Evolutionary conservation across 805 yeast genomes (phyloP), one percentile per base, ranked within the genome.

Genomic region (Brettanomyces bruxellensis): DNA sequence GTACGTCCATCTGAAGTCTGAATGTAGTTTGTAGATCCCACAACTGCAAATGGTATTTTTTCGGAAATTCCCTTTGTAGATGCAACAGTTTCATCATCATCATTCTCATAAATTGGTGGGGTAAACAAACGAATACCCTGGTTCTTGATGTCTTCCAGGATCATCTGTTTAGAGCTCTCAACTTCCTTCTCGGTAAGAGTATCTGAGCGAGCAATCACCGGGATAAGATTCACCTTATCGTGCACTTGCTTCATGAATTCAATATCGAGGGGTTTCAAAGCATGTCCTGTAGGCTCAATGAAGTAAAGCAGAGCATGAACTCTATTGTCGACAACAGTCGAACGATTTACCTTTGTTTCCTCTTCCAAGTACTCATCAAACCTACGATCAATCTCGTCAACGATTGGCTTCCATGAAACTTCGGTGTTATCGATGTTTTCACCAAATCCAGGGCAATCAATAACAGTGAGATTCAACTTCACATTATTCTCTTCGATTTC

Each of bases 281-380:
- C 79, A 68, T 93, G 99, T 50, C 96, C 98, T 25, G 97, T 90
- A 55, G 99, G 99, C 68, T 91, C 96, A 59, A 93, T 86, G 58
- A 93, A 91, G 68, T 90, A 93, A 52, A 93, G 69, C 62, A 89
- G 80, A 34, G 96, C 98, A 65, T 93, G 99, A 49, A 93, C 78
- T 60, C 99, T 81, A 59, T 82, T 77, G 67, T 93, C 99, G 48
- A 69, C 73, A 51, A 83, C 73, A 18, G 76, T 65, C 11, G 84
- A 69, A 65, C 97, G 80, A 66, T 80, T 81, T 49, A 87, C 75
- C 61, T 83, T 81, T 59, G 87, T 87, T 71, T 93, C 99, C 43
- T 81, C 79, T 67, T 93, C 98, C 67, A 93, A 79, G 64, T 81
- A 91, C 51, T 78, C 75, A 67, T 93, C 96, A 62, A 83, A 93